Evolutionary conservation across 2,329 filamentous ascomycete genomes (phyloP).

Genomic region (Emergomyces africanus): DNA sequence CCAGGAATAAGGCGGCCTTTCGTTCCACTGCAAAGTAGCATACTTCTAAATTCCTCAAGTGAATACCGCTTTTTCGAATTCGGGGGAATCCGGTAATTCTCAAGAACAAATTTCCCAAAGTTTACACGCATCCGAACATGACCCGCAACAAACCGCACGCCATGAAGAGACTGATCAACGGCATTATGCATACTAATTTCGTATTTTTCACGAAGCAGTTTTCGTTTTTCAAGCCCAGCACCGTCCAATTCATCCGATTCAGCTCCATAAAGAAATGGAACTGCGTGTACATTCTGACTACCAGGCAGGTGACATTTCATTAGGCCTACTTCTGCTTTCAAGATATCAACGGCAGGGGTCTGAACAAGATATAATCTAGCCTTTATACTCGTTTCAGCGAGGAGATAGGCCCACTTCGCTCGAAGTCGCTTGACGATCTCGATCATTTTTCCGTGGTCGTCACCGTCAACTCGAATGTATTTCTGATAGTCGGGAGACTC

Average conservation of each 20-base stretch:
- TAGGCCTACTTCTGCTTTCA: conserved; percentile 17
- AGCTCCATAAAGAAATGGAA: conserved; percentile 14
- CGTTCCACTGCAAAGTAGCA: conserved; percentile 25
- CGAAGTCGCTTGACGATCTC: conserved; percentile 22
- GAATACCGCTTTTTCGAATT: conserved; percentile 17
- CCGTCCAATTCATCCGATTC: conserved; percentile 12
- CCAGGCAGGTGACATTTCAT: conserved; percentile 9
- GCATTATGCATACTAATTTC: conserved; percentile 18
- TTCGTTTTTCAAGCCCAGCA: conserved; percentile 13
- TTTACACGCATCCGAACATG: conserved; percentile 31
- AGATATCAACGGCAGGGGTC: conserved; percentile 12
- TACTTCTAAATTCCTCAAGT: conserved; percentile 29
- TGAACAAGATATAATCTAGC: conserved; percentile 24
- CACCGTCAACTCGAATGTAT: conserved; percentile 21
- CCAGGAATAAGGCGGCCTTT: conserved; percentile 26
- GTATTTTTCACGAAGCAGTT: conserved; percentile 19
- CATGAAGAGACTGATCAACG: conserved; percentile 20
- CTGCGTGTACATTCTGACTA: conserved; percentile 7
- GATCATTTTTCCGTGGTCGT: conserved; percentile 21
- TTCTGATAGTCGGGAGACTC: conserved; percentile 12
- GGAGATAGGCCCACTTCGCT: conserved; percentile 18
- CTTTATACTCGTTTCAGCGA: conserved; percentile 18
- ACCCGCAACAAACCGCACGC: conserved; percentile 21
- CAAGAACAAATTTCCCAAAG: conserved; percentile 30
- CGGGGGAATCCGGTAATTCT: conserved; percentile 21